Evolutionary conservation across 2,329 filamentous ascomycete species (phyloP), one percentile per base, ranked within the genome.

Genomic region (Gremmenia infestans): DNA sequence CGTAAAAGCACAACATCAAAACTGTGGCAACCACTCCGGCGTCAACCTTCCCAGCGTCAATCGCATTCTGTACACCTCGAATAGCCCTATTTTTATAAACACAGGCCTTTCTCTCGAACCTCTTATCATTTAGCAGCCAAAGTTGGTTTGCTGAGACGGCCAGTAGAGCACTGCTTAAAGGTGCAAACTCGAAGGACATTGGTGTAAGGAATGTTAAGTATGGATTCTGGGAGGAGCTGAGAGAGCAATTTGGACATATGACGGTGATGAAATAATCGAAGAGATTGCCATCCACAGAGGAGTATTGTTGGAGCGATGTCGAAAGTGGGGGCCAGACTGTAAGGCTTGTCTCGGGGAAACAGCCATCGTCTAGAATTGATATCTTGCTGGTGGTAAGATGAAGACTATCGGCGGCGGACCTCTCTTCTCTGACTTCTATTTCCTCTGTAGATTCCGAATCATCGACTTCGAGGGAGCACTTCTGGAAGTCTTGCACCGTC

Each of bases 141-240:
- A 52, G 50, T 32, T 52, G 36, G 19, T 52, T 52, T 19, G 50
- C 50, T 12, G 50, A 52, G 17, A n/a, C 39, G 25, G 50, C 36
- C 8, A n/a, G 35, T 52, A 52, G 25, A 32, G 50, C 36, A 32
- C 23, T 37, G 15, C n/a, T 40, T 12, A 52, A 19, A 17, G 50
- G 17, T 28, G 50, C 22, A 22, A 52, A 46, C 17, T 43, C 12
- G 23, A 42, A 52, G 19, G 50, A 43, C 28, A 28, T 28, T 8
- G 28, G 28, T 9, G 28, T 28, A 28, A 28, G 28, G 28, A 28
- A 28, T 9, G 50, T 37, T 11, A 52, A 22, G 36, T 52, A 52
- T n/a, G 50, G 50, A 43, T 52, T 45, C 19, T 52, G 50, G 4
- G 50, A 42, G 15, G 35, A 14, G 19, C 50, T 52, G 7, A 52